Evolutionary conservation across 2,329 filamentous ascomycete genomes (phyloP).

Genomic region (Sordariomycetes sp.): DNA sequence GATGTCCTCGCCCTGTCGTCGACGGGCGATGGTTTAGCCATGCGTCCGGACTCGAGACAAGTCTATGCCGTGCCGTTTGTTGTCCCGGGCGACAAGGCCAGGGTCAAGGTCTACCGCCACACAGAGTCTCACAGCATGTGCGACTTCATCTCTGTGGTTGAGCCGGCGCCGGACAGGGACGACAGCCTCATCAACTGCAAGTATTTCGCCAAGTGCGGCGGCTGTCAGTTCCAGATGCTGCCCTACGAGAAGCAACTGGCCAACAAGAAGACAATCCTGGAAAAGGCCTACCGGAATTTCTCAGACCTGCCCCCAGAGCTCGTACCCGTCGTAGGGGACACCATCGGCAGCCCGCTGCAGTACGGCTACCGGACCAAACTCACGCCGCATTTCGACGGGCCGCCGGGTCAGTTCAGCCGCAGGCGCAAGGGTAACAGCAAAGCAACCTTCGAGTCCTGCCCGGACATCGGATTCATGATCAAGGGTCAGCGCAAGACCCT

Average conservation of each 20-base stretch:
- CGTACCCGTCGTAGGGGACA: slow-evolving; percentile 70
- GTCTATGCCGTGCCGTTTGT: slow-evolving; percentile 86
- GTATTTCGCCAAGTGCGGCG: slow-evolving; percentile 82
- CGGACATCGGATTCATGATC: slow-evolving; percentile 80
- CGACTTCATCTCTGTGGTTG: slow-evolving; percentile 72
- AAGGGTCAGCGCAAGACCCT: slow-evolving; percentile 75
- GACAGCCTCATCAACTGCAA: slow-evolving; percentile 68
- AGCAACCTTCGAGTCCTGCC: slow-evolving; percentile 49
- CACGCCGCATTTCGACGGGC: slow-evolving; percentile 89
- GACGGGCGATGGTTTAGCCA: slow-evolving; percentile 81
- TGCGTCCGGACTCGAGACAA: slow-evolving; percentile 51
- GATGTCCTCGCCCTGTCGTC: slow-evolving; percentile 78
- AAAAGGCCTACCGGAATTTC: slow-evolving; percentile 89
- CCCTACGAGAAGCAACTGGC: slow-evolving; percentile 76
- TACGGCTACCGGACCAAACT: slow-evolving; percentile 95
- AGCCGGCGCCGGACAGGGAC: slow-evolving; percentile 67
- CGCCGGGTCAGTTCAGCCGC: slow-evolving; percentile 41
- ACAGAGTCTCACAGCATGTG: slow-evolving; percentile 64
- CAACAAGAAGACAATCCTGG: slow-evolving; percentile 78
- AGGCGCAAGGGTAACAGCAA: slow-evolving; percentile 37
- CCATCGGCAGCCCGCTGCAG: slow-evolving; percentile 81
- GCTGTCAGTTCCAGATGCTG: slow-evolving; percentile 97
- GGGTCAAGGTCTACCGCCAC: slow-evolving; percentile 72
- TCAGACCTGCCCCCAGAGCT: slow-evolving; percentile 68
- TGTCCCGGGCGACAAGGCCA: slow-evolving; percentile 73